Conservation (phyloP, 1,284 basidiomycete species). For the Malassezia arunalokei region DNA sequence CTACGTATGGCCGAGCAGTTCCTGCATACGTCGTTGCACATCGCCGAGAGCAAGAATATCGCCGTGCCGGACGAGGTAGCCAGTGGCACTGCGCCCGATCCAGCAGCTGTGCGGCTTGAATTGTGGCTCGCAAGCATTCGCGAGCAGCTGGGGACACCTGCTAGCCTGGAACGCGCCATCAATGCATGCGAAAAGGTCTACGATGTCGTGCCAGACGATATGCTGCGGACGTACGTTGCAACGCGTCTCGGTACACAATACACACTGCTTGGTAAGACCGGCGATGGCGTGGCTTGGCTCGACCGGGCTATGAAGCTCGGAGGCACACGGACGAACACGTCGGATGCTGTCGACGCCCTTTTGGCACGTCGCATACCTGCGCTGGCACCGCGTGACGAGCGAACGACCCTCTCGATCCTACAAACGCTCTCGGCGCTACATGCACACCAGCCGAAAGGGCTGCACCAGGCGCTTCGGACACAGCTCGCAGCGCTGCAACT, state of each 20-base stretch:
- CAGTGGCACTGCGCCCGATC: conserved; percentile 15
- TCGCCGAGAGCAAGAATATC: conserved; percentile 26
- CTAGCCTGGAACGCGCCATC: conserved; percentile 3
- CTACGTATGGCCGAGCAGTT: conserved; percentile 28
- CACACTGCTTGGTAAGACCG: neutral
- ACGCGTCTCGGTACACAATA: conserved; percentile 2
- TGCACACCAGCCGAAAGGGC: conserved; percentile 11
- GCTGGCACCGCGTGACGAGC: conserved; percentile 19
- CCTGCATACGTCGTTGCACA: conserved; percentile 21
- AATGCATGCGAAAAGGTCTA: conserved; percentile 20
- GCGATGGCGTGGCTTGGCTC: neutral
- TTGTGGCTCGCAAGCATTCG: conserved; percentile 19
- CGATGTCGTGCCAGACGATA: conserved; percentile 13
- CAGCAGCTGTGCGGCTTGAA: conserved; percentile 17
- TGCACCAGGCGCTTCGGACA: conserved; percentile 10
- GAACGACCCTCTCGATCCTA: conserved; percentile 23
- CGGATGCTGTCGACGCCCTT: neutral
- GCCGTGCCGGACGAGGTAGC: conserved; percentile 25
- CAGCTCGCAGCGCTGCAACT: conserved; percentile 29
- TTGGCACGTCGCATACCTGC: neutral
- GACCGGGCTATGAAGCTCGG: conserved; percentile 3
- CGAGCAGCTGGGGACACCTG: conserved; percentile 15
- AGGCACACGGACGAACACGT: neutral
- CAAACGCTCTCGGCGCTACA: conserved; percentile 26
- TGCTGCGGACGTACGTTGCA: neutral